phyloP scores from a whole-genome alignment of 805 yeast genomes.

The Wickerhamomyces subpelliculosus region DNA sequence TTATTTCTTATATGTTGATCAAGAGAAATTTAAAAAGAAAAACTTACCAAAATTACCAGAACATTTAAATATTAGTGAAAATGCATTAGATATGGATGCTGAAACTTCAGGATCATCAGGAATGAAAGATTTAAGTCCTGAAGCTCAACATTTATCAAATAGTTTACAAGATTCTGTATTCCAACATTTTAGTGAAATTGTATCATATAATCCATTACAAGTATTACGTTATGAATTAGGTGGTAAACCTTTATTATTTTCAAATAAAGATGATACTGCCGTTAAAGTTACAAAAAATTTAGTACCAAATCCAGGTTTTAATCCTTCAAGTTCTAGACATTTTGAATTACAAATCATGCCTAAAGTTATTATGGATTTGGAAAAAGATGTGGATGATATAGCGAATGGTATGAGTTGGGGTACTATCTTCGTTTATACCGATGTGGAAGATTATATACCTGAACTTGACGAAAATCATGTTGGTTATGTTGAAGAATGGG shows the following conservation, averaged over 20 bases:
- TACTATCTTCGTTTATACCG: slow-evolving; percentile 78
- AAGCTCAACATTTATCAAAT: slow-evolving; percentile 41
- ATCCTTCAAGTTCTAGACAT: slow-evolving; percentile 52
- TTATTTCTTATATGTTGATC: slow-evolving; percentile 62
- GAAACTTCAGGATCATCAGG: slow-evolving; percentile 24
- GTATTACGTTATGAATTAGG: slow-evolving; percentile 79
- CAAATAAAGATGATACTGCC: slow-evolving; percentile 47
- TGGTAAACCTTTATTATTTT: slow-evolving; percentile 72
- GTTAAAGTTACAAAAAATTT: slow-evolving; percentile 30
- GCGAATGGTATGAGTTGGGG: slow-evolving; percentile 97
- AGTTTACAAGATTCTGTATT: slow-evolving; percentile 59
- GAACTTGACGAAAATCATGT: slow-evolving; percentile 53
- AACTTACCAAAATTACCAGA: slow-evolving; percentile 40
- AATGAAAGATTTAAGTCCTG: slow-evolving; percentile 26
- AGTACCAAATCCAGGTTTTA: slow-evolving; percentile 54
- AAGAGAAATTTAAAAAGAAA: slow-evolving; percentile 53
- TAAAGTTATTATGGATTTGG: slow-evolving; percentile 78
- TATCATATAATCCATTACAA: slow-evolving; percentile 80
- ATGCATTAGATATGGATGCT: slow-evolving; percentile 37
- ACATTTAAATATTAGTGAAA: slow-evolving; percentile 43
- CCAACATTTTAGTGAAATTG: slow-evolving; percentile 67
- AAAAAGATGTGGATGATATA: slow-evolving; percentile 36
- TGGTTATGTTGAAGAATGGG: slow-evolving; percentile 77
- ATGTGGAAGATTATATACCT: slow-evolving; percentile 56
- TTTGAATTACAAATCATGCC: slow-evolving; percentile 96